These are phyloP conservation scores for Stylonectria norvegica DNA, from an alignment of 2,329 filamentous ascomycete genomes.

Conservation along the genomic window DNA sequence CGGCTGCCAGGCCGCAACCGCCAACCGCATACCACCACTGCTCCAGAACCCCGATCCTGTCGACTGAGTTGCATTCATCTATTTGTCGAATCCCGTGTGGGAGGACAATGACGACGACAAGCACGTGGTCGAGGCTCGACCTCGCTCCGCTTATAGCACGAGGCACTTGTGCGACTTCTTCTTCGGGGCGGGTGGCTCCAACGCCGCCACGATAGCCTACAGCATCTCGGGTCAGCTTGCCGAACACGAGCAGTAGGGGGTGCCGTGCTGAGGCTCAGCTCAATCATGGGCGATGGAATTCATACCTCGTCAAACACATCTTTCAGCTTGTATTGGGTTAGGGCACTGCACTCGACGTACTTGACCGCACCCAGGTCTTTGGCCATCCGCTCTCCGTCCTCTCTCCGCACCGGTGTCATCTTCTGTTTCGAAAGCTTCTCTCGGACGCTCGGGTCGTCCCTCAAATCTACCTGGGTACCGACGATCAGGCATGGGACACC, in stretches of 20 bases:
- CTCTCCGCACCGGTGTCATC: constrained; percentile 87
- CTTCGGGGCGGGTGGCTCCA: constrained; percentile 83
- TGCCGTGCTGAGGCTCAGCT: no score
- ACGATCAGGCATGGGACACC: constrained; percentile 97
- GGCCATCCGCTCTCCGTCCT: constrained; percentile 93
- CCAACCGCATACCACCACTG: background rate
- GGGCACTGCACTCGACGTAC: constrained; percentile 96
- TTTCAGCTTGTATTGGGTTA: constrained; percentile 98
- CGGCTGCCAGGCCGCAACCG: background rate
- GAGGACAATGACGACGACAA: constrained; percentile 8
- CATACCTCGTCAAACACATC: constrained; percentile 98
- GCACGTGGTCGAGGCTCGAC: constrained; percentile 9
- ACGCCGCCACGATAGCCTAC: constrained; percentile 92
- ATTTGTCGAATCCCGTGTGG: constrained; percentile 7
- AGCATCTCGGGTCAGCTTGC: constrained; percentile 13
- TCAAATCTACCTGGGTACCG: constrained; percentile 93
- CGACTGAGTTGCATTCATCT: constrained; percentile 12
- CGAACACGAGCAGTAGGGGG: background rate
- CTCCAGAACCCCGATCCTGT: constrained; percentile 9
- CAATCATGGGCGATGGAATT: no score
- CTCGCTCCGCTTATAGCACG: constrained; percentile 52
- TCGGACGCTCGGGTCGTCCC: constrained; percentile 80
- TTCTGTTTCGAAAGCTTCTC: constrained; percentile 95
- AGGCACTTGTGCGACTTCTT: constrained; percentile 70
- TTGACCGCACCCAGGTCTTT: constrained; percentile 97